Evolutionary conservation across 345 rosid genomes (phyloP).

Genomic region (Salix caprea): DNA sequence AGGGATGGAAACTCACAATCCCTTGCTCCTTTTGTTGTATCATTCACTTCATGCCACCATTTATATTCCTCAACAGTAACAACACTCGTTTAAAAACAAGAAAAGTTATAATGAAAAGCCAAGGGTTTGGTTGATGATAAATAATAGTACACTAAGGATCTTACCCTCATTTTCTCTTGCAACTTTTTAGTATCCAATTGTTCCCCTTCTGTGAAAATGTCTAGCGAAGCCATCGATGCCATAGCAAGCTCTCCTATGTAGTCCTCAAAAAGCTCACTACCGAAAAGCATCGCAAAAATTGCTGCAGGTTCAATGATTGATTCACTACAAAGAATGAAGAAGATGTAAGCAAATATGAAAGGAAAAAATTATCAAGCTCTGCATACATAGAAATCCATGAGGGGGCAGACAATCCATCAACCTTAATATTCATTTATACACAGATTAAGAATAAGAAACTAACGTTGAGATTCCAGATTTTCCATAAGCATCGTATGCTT

Average conservation of each 20-base stretch:
- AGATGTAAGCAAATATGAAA: slow-evolving; percentile 12
- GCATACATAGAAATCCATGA: neutral
- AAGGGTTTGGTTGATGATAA: neutral
- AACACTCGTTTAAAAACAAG: neutral
- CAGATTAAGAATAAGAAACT: slow-evolving; percentile 38
- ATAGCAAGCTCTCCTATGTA: slow-evolving; percentile 97
- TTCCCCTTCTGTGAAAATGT: slow-evolving; percentile 79
- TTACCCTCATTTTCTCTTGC: slow-evolving; percentile 90
- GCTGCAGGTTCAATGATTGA: slow-evolving; percentile 93
- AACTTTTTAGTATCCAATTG: slow-evolving; percentile 75
- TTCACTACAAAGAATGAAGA: slow-evolving; percentile 51
- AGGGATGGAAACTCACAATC: neutral
- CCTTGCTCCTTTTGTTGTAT: neutral
- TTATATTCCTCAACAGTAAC: neutral
- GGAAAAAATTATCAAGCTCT: slow-evolving; percentile 5
- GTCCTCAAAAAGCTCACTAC: slow-evolving; percentile 95
- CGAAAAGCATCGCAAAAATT: slow-evolving; percentile 95
- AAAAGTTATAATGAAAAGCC: neutral
- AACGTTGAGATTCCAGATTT: slow-evolving; percentile 95
- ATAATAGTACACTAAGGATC: neutral
- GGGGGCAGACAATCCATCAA: slow-evolving; percentile 1
- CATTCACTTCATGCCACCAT: neutral
- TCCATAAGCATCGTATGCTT: slow-evolving; percentile 88
- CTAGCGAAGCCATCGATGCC: slow-evolving; percentile 99
- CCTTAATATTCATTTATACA: slow-evolving; percentile 17